phyloP scores from a whole-genome alignment of 306 rosid genomes.

The Oemleria cerasiformis region DNA sequence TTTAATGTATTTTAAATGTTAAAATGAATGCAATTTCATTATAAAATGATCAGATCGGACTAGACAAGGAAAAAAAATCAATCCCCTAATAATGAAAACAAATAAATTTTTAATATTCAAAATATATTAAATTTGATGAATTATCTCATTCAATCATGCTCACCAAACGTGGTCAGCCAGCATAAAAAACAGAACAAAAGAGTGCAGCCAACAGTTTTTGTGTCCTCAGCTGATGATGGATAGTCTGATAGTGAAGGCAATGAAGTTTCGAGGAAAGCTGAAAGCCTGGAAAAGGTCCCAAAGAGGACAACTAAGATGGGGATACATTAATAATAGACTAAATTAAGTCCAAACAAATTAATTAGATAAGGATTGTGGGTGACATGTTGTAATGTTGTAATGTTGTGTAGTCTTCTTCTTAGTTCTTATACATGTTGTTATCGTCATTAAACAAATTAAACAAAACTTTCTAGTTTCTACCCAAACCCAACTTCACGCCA shows the following conservation, averaged over 20 bases:
- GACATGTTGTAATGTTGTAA: background rate
- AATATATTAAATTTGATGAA: no score
- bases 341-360: background rate
- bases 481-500: background rate
- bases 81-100: no score
- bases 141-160: no score
- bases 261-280: slow-evolving; percentile 6
- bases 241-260: background rate
- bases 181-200: no score
- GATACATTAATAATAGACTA: no score
- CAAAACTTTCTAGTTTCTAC: background rate
- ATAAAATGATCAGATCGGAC: no score
- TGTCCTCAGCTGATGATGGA: background rate
- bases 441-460: background rate
- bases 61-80: no score
- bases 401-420: background rate
- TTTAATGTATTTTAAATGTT: no score
- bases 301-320: background rate
- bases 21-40: no score
- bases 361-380: background rate
- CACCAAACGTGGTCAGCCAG: no score
- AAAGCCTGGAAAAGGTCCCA: background rate
- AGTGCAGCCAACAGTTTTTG: background rate
- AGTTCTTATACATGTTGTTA: background rate
- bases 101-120: no score